Evolutionary conservation across 164 flowering plant genomes (phyloP).

Genomic region (Tinospora cordifolia): DNA sequence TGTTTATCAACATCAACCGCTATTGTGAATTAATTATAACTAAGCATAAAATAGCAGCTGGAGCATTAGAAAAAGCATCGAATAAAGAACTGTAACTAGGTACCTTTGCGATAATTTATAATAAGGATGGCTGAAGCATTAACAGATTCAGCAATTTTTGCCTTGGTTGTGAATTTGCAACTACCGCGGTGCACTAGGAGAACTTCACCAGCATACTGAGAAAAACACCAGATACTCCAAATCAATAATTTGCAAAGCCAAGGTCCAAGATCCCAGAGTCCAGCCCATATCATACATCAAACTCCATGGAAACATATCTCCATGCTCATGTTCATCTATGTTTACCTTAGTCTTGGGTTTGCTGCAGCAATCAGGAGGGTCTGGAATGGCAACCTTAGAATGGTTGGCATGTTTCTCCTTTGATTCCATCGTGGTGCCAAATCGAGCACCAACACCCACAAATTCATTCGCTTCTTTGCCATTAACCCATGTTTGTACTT

Average conservation of each 20-base stretch:
- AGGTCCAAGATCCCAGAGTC: not conserved
- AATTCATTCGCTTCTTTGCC: slow-evolving; percentile 35
- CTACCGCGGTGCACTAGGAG: slow-evolving; percentile 80
- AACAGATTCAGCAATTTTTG: slow-evolving; percentile 78
- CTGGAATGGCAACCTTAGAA: slow-evolving; percentile 42
- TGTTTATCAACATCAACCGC: not conserved
- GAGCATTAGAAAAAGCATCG: not conserved
- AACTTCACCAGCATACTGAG: slow-evolving; percentile 67
- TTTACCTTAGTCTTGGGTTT: slow-evolving; percentile 49
- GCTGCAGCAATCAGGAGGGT: slow-evolving; percentile 62
- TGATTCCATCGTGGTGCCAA: slow-evolving; percentile 58
- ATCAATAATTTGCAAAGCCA: not conserved
- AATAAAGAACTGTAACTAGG: not conserved
- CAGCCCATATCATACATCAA: not conserved
- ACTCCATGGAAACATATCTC: not conserved
- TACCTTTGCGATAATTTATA: slow-evolving; percentile 74
- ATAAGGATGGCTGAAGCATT: slow-evolving; percentile 86
- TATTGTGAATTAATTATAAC: not conserved
- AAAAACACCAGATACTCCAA: slow-evolving; percentile 4
- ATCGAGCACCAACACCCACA: slow-evolving; percentile 76
- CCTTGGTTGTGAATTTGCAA: slow-evolving; percentile 81
- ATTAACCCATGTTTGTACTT: slow-evolving; percentile 50
- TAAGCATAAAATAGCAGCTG: not conserved
- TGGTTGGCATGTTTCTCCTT: slow-evolving; percentile 66
- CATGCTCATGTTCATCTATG: not conserved